Evolutionary conservation across 1,284 basidiomycete genomes (phyloP), one percentile per base, ranked within the genome.

Genomic region (Neolentinus lepideus): DNA sequence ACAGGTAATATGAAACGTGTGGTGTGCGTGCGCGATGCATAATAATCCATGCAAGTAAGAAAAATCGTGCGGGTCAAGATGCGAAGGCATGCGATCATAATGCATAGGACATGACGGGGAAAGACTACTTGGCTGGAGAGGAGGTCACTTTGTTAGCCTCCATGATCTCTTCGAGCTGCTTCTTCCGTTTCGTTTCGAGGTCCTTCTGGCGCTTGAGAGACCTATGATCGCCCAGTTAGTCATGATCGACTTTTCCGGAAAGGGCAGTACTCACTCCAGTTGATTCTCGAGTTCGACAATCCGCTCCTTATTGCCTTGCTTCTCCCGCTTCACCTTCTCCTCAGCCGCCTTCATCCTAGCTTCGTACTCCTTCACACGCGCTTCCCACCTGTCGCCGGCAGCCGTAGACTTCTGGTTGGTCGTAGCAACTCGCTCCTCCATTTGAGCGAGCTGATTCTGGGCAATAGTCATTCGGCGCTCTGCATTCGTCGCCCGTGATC

Each of bases 241-340:
- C n/a, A n/a, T n/a, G n/a, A n/a, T n/a, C n/a, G n/a, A n/a, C n/a
- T n/a, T n/a, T n/a, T 21, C 19, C 43, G 25, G 4, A 10, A 50
- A 29, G 29, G 35, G n/a, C 24, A 26, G 58, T 50, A 75, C 81
- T 55, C 51, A 90, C 88, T 84, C 88, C 59, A 88, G 66, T 64
- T 80, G 81, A 57, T 68, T 82, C 70, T 91, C 88, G 54, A 90
- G 70, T 68, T 91, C 88, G 9, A 72, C 63, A 11, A 84, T 72
- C 33, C 88, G 73, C 73, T 99, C 96, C 75, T 98, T 98, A 36
- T 90, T 86, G 2, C 96, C 96, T 65, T 98, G 94, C 60, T 92
- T 79, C 74, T 98, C 96, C 47, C 94, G 79, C 79, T 98, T 99
- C 62, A 95, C 85, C 69, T 88, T 89, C 77, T 99, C 96, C 65